Conservation (phyloP, 345 rosid species). For the Corchorus olitorius region DNA sequence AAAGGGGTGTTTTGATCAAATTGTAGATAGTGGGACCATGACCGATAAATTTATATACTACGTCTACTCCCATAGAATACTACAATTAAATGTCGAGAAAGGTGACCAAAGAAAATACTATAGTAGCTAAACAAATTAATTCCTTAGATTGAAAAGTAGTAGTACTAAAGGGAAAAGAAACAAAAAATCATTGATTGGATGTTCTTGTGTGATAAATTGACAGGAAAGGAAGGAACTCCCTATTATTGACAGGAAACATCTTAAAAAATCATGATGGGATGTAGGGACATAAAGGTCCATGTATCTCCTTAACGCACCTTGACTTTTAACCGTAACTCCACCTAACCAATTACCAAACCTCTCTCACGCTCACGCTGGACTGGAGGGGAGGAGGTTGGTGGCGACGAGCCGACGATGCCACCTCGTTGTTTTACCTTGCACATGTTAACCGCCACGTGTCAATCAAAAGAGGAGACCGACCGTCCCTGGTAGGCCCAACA, state of each 20-base stretch:
- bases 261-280: no score
- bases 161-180: not conserved
- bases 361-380: not conserved
- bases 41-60: not conserved
- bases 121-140: no score
- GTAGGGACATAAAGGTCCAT: not conserved
- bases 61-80: no score
- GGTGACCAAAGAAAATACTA: no score
- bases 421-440: no score
- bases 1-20: not conserved
- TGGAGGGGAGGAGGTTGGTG: constrained; percentile 1
- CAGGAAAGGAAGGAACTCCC: not conserved
- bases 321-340: not conserved
- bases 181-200: not conserved
- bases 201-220: not conserved
- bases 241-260: not conserved
- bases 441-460: not conserved
- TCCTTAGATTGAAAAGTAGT: no score
- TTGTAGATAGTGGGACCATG: not conserved
- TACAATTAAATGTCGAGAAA: not conserved
- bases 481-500: not conserved
- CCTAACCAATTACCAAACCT: not conserved
- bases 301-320: not conserved
- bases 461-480: not conserved
- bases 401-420: not conserved